phyloP scores from a whole-genome alignment of 331 rosid genomes.

The Quercus tomentella region DNA sequence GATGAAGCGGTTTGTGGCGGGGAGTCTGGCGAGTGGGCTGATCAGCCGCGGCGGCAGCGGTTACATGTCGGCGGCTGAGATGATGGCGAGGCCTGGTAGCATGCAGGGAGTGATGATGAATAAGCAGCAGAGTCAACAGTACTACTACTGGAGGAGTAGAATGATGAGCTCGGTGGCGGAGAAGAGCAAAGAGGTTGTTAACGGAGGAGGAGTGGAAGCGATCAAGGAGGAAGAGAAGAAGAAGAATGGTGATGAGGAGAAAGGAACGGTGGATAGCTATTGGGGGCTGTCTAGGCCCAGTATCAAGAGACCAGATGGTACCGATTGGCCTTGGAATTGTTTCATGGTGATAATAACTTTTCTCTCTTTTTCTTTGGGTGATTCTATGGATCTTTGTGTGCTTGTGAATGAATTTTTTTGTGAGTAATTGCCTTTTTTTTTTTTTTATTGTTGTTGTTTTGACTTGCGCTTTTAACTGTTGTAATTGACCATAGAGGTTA shows the following conservation, averaged over 20 bases:
- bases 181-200: conserved; percentile 16
- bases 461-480: too few species aligned
- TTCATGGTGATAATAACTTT: conserved; percentile 54
- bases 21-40: conserved; percentile 36
- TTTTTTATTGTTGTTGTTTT: too few species aligned
- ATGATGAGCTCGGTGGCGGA: conserved; percentile 45
- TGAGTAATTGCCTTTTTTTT: too few species aligned
- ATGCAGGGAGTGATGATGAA: too few species aligned
- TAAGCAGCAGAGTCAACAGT: too few species aligned
- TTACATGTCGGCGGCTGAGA: conserved; percentile 18
- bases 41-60: conserved; percentile 20
- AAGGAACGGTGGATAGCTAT: conserved; percentile 36
- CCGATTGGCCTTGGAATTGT: conserved; percentile 91
- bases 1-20: conserved; percentile 45
- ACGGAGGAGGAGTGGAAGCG: conserved; percentile 16
- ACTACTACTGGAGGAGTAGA: conserved; percentile 25
- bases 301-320: conserved; percentile 60
- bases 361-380: conserved; percentile 16
- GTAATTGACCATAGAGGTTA: too few species aligned
- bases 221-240: too few species aligned
- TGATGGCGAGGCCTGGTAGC: too few species aligned
- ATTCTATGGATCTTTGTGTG: too few species aligned
- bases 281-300: conserved; percentile 66
- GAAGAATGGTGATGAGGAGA: conserved; percentile 8
- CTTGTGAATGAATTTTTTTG: too few species aligned